Evolutionary conservation across 352 stramenopile species (phyloP), one percentile per base, ranked within the genome.

Genomic region (Blastocystis sp.): DNA sequence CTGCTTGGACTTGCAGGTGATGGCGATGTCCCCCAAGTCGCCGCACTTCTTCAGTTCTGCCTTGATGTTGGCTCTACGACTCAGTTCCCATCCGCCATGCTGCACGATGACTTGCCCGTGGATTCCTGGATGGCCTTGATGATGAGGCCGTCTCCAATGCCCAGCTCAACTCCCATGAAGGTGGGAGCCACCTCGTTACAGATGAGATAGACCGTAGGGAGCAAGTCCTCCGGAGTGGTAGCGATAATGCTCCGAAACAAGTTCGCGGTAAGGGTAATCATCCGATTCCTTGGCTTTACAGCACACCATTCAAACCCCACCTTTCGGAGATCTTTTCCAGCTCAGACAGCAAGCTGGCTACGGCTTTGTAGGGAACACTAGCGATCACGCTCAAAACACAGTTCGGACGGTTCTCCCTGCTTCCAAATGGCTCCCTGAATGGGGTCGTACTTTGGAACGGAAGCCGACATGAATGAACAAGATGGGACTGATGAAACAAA

Each of bases 141-240:
- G 21, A 99, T 90, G 79, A 99, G 96, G 3, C 94, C 93, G 89
- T 99, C 96, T 41, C 97, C 97, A 69, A 99, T 97, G 21, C 97
- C 97, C 40, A 99, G 94, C 91, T 99, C 97, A 7, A 99, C 91
- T 90, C 97, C 97, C 88, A 98, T 94, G 82, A 97, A 98, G 40
- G 95, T 93, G 1, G 96, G 96, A 23, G 96, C 95, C 2, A 99
- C 92, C 80, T 91, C 92, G 21, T 94, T 95, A 89, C 92, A 95
- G 69, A 93, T 96, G 2, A 97, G 90, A 88, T 97, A 97, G 53
- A 97, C 94, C 86, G 92, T 94, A 7, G 93, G 90, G 56, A 96
- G 89, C 45, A 97, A 89, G 87, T 97, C 94, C 23, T 94, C 89
- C 5, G 77, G 77, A 23, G 77, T 87, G 17, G 77, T 87, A 7